A percentile compares a stretch with the other conserved stretches of the same genome.
Evolutionary conservation across 2,329 filamentous ascomycete genomes (phyloP).

Genomic region (Calonectria pauciramosa): DNA sequence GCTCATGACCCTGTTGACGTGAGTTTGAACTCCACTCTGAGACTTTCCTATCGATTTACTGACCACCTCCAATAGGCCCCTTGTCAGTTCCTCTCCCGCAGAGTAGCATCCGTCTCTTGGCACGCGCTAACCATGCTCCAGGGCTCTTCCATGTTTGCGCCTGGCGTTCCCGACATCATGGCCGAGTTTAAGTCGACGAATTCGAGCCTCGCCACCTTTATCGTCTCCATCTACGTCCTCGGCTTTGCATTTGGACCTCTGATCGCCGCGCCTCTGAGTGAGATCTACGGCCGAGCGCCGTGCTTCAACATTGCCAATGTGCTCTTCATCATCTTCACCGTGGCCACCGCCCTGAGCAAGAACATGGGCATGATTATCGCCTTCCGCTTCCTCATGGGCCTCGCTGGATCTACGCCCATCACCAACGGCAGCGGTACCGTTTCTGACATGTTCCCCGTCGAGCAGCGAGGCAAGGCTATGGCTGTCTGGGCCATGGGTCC

Average conservation of each 20-base stretch:
- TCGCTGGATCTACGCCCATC: slow-evolving; percentile 73
- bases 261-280: slow-evolving; percentile 73
- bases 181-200: slow-evolving; percentile 56
- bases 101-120: neutral
- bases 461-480: slow-evolving; percentile 73
- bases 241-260: slow-evolving; percentile 72
- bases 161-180: slow-evolving; percentile 61
- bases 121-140: slow-evolving; percentile 23
- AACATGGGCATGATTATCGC: slow-evolving; percentile 74
- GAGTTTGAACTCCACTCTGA: slow-evolving; percentile 29
- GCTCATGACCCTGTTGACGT: slow-evolving; percentile 45
- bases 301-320: slow-evolving; percentile 57
- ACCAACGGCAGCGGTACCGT: slow-evolving; percentile 77
- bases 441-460: slow-evolving; percentile 72
- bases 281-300: slow-evolving; percentile 70
- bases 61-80: slow-evolving; percentile 34
- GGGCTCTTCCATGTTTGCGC: slow-evolving; percentile 50
- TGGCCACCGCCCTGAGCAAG: slow-evolving; percentile 62
- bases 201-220: slow-evolving; percentile 56
- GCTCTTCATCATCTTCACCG: slow-evolving; percentile 67
- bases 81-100: slow-evolving; percentile 28
- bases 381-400: slow-evolving; percentile 72
- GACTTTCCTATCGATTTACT: too few species aligned
- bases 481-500: slow-evolving; percentile 75
- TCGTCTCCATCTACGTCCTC: slow-evolving; percentile 61